Conservation (phyloP, 2,329 filamentous ascomycete species). For the Diaporthe vaccinii region DNA sequence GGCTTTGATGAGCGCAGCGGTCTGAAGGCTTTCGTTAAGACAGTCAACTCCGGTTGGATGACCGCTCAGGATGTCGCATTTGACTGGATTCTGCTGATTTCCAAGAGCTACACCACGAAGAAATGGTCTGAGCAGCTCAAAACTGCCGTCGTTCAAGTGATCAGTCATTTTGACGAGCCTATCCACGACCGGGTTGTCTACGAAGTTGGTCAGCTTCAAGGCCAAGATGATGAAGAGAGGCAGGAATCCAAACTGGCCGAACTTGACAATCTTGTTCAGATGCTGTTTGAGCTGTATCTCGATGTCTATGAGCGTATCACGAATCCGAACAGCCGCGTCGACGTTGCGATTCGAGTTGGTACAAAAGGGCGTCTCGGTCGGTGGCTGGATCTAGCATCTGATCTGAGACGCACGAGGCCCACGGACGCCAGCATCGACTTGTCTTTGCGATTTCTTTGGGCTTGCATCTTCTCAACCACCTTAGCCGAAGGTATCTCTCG, state of each 20-base stretch:
- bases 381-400: slow-evolving; percentile 66
- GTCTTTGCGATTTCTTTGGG: slow-evolving; percentile 69
- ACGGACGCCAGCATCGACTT: slow-evolving; percentile 54
- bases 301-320: slow-evolving; percentile 72
- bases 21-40: slow-evolving; percentile 64
- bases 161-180: slow-evolving; percentile 65
- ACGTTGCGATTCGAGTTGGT: slow-evolving; percentile 61
- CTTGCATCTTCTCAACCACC: slow-evolving; percentile 66
- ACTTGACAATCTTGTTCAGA: slow-evolving; percentile 64
- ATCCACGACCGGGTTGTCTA: slow-evolving; percentile 62
- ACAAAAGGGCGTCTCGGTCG: slow-evolving; percentile 64
- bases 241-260: slow-evolving; percentile 45
- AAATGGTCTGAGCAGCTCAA: slow-evolving; percentile 73
- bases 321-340: slow-evolving; percentile 68
- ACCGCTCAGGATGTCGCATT: slow-evolving; percentile 70
- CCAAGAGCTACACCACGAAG: slow-evolving; percentile 62
- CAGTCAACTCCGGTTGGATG: slow-evolving; percentile 64
- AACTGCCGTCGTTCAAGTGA: slow-evolving; percentile 67
- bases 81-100: slow-evolving; percentile 68
- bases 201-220: slow-evolving; percentile 53
- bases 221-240: not conserved
- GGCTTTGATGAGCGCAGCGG: slow-evolving; percentile 67
- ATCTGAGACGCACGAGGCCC: slow-evolving; percentile 55
- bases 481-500: slow-evolving; percentile 65
- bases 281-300: slow-evolving; percentile 73